Percentiles rank a stretch among this genome's conserved stretches.
Evolutionary conservation across 768 basidiomycete genomes (phyloP).

Genomic region (Suillus hirtellus): DNA sequence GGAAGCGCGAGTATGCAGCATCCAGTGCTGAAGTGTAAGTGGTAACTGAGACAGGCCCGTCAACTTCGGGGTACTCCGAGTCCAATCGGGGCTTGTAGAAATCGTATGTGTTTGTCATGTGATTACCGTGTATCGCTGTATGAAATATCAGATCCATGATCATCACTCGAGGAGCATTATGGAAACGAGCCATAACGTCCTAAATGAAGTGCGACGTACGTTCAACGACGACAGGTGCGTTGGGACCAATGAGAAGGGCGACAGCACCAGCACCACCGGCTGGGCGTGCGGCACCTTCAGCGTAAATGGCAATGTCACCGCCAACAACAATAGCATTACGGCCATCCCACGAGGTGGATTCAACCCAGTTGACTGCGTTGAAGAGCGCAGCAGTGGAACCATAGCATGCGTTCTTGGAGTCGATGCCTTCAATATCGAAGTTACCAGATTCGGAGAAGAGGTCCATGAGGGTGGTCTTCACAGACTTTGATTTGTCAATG

Average conservation of each 20-base stretch:
- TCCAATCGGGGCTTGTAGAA: constrained; percentile 98
- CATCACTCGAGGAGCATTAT: too few species aligned
- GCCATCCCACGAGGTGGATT: constrained; percentile 95
- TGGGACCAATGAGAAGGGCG: constrained; percentile 93
- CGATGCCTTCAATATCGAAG: constrained; percentile 97
- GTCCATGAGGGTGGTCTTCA: constrained; percentile 98
- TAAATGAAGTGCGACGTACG: too few species aligned
- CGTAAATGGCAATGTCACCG: constrained; percentile 98
- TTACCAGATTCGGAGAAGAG: constrained; percentile 92
- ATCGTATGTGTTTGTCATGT: constrained; percentile 98
- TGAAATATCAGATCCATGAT: constrained; percentile 11
- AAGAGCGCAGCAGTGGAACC: constrained; percentile 98
- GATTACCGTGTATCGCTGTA: constrained; percentile 89
- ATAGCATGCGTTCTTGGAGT: constrained; percentile 99
- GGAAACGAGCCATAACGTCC: too few species aligned
- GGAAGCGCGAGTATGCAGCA: constrained; percentile 81
- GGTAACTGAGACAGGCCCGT: constrained; percentile 94
- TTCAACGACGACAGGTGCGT: constrained; percentile 93
- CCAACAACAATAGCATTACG: constrained; percentile 95
- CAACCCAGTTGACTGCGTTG: constrained; percentile 98
- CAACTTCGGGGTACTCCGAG: constrained; percentile 95
- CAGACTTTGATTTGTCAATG: constrained; percentile 99
- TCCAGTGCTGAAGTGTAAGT: constrained; percentile 96
- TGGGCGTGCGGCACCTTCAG: constrained; percentile 91
- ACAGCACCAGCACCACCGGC: constrained; percentile 96